phyloP scores from a whole-genome alignment of 2,329 filamentous ascomycete genomes.

The Lasiodiplodia hormozganensis region DNA sequence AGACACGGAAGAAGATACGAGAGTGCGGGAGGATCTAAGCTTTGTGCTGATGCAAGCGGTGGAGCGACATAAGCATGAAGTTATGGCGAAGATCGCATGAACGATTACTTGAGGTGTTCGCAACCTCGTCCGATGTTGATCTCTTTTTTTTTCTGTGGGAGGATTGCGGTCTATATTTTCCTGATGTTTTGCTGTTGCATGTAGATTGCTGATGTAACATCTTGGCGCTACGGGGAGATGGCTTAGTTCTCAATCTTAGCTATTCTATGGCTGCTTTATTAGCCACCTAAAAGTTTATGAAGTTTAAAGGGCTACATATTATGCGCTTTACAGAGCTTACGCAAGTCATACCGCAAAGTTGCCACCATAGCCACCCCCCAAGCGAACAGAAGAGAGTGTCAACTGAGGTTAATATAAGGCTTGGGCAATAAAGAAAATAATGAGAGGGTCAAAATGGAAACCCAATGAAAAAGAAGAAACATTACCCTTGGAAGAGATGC shows the following conservation, averaged over 20 bases:
- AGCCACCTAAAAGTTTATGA: neutral
- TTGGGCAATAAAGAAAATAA: too few species aligned
- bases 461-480: too few species aligned
- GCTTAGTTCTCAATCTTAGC: neutral
- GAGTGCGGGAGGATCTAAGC: slow-evolving; percentile 1
- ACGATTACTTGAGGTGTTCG: neutral
- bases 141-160: neutral
- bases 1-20: neutral
- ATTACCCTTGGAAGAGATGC: too few species aligned
- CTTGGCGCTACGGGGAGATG: neutral
- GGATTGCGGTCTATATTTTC: neutral
- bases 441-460: too few species aligned
- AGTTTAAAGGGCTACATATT: neutral
- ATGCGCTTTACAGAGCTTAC: neutral
- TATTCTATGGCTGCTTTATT: neutral
- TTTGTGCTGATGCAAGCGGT: neutral
- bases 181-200: neutral
- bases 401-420: too few species aligned
- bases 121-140: neutral
- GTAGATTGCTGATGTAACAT: neutral
- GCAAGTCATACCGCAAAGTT: neutral
- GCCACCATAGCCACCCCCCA: neutral
- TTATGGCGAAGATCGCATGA: neutral
- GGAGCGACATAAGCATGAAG: neutral
- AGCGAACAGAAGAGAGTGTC: neutral